Evolutionary conservation across 164 flowering plant genomes (phyloP), one percentile per base, ranked within the genome.

Genomic region (Annona squamosa): DNA sequence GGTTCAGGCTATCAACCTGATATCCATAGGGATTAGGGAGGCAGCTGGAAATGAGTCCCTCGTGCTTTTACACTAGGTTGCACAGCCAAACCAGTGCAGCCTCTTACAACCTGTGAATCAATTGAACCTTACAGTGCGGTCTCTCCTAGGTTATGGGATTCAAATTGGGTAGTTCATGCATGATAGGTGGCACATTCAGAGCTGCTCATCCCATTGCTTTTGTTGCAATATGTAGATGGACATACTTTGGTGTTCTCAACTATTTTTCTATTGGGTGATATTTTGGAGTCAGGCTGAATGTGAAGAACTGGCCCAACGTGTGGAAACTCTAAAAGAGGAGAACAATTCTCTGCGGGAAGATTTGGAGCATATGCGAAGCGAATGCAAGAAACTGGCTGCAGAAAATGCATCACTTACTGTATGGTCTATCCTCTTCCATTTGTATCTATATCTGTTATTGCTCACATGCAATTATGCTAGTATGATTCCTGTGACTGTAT

Each of bases 341-440:
- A 81, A 81, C 67, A 43, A 67, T 76, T 45, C 77, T 7, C 81
- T 81, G 57, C 73, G 77, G 63, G 80, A 75, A 47, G 81, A 81
- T 19, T 68, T 81, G 72, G 80, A 73, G 4, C 83, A 71, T 42
- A 62, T 78, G 67, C 72, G 73, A 42, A 77, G 71, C 66, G 83
- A 81, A 52, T 78, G 83, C 44, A 65, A 81, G 57, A 81, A 81
- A 71, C 73, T 81, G 61, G 75, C 74, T 41, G 72, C 77, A 2
- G 83, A 81, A 65, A 81, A 81, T 76, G 67, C 77, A 46, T 73
- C 79, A 73, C 77, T 81, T 26, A 75, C 72, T 62, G 83, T 80
- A 65, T 73, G 79, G 71, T 44, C 68, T 66, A 4, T 13, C 43
- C n/a, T 66, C 45, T 43, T 42, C 46, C 2, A 37, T 66, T 66